Percentiles rank a stretch among this genome's conserved stretches.
These are phyloP conservation scores for Globisporangium iwayamae DNA, from an alignment of 352 stramenopile genomes.

Conservation along the genomic window DNA sequence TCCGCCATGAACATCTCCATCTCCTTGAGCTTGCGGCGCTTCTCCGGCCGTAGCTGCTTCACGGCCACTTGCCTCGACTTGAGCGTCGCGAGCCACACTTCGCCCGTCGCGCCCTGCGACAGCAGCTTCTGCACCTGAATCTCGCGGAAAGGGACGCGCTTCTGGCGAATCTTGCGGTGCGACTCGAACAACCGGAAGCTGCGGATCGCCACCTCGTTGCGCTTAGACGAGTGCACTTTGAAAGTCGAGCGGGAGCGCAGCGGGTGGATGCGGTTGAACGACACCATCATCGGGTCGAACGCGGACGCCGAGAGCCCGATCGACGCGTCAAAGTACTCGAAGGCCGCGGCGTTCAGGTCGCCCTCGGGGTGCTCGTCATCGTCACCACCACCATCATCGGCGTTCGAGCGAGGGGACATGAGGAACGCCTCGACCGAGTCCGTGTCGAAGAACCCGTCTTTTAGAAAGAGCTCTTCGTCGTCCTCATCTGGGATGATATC, in stretches of 20 bases:
- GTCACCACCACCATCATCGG: slow-evolving; percentile 1
- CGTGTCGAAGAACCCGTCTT: slow-evolving; percentile 39
- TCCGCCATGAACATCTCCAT: slow-evolving; percentile 77
- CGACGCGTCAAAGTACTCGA: slow-evolving; percentile 53
- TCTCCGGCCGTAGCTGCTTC: slow-evolving; percentile 60
- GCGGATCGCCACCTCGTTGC: slow-evolving; percentile 52
- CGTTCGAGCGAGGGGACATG: slow-evolving; percentile 13
- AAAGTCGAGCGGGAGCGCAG: slow-evolving; percentile 16
- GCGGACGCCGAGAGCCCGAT: slow-evolving; percentile 58
- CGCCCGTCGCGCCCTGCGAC: slow-evolving; percentile 48
- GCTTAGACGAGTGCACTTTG: slow-evolving; percentile 20
- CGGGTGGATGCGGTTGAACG: slow-evolving; percentile 25
- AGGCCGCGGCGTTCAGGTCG: slow-evolving; percentile 41
- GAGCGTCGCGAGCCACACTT: slow-evolving; percentile 71
- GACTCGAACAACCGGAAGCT: slow-evolving; percentile 68
- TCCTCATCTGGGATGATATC: slow-evolving; percentile 26
- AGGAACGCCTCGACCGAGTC: slow-evolving; percentile 45
- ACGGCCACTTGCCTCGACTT: slow-evolving; percentile 46
- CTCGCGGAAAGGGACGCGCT: slow-evolving; percentile 47
- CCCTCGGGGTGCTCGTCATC: slow-evolving; percentile 24
- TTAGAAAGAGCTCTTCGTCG: slow-evolving; percentile 32
- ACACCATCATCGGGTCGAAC: slow-evolving; percentile 38
- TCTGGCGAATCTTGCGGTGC: slow-evolving; percentile 48
- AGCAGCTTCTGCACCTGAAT: slow-evolving; percentile 53
- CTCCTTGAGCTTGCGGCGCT: slow-evolving; percentile 48